Evolutionary conservation across 352 stramenopile genomes (phyloP).

Genomic region (Aphanomyces astaci): DNA sequence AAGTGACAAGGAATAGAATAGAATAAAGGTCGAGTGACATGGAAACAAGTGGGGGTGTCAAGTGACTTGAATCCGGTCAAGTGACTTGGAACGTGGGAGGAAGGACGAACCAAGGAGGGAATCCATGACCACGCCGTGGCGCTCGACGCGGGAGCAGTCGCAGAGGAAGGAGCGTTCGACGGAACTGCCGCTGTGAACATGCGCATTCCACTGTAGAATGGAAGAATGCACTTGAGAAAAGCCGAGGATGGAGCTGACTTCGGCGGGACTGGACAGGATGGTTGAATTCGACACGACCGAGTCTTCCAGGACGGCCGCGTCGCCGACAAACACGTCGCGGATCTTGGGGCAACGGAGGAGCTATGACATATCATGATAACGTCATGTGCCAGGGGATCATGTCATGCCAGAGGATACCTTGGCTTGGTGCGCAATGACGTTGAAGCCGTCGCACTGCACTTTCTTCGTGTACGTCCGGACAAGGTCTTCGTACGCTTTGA

Average conservation of each 20-base stretch:
- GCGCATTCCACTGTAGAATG: conserved; percentile 65
- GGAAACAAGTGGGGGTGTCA: too few species aligned
- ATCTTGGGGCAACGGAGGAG: conserved; percentile 60
- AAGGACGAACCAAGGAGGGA: conserved; percentile 52
- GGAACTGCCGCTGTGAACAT: conserved; percentile 54
- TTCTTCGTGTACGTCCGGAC: conserved; percentile 47
- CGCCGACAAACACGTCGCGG: conserved; percentile 55
- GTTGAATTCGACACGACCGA: conserved; percentile 50
- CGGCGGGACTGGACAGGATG: conserved; percentile 49
- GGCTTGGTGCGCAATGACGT: conserved; percentile 45
- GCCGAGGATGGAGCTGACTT: conserved; percentile 36
- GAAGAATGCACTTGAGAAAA: conserved; percentile 60
- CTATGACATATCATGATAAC: background rate
- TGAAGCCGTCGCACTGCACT: conserved; percentile 34
- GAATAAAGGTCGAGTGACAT: too few species aligned
- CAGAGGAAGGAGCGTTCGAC: conserved; percentile 65
- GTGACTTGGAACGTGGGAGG: too few species aligned
- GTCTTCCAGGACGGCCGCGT: conserved; percentile 47
- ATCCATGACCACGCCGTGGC: conserved; percentile 78
- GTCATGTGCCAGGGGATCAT: background rate
- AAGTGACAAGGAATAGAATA: too few species aligned
- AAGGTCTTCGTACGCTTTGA: conserved; percentile 39
- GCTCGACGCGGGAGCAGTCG: conserved; percentile 65
- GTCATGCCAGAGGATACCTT: too few species aligned
- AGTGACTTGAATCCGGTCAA: too few species aligned